Evolutionary conservation across 371 early-diverging fungal genomes (phyloP), one percentile per base, ranked within the genome.

Genomic region (Entomophthora muscae): DNA sequence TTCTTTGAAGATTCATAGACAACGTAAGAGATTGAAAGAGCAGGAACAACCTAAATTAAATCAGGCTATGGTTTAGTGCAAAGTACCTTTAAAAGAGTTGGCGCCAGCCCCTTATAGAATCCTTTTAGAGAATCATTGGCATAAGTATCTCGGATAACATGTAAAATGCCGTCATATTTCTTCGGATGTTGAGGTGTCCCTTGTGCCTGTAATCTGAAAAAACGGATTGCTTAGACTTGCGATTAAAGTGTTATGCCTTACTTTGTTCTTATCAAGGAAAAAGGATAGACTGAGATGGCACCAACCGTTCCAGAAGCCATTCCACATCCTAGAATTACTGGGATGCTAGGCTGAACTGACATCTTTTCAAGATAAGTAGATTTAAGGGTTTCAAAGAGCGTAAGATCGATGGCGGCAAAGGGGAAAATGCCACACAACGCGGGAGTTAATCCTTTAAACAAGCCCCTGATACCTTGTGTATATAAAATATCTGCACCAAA

Each of bases 361-460:
- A 67, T 78, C 64, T 74, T 75, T 52, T 76, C 75, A 63, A 82
- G 67, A 66, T 85, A 89, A 2, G 79, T 74, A 60, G 75, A 75
- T 66, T 89, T 90, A 21, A 89, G 77, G 3, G 87, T 84, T 66
- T 90, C 91, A 78, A 71, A 90, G 66, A 74, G 78, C 33, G 79
- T 78, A 69, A 90, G 76, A 70, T 89, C 89, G 64, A 88, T 75
- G 0, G 87, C 88, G 29, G 86, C 86, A 69, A 86, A 90, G 1
- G 89, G 91, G 58, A 90, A 86, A 30, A 90, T 85, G 32, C 88
- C 89, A 7, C 86, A 63, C 22, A 89, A 68, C 61, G 74, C 77
- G 27, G 71, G 84, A 56, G 77, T 74, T 51, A 86, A 69, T 22
- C 91, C 91, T 27, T 85, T 83, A 75, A 83, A 90, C 59, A 88